Evolutionary conservation across 345 rosid genomes (phyloP).

Genomic region (Pistacia atlantica): DNA sequence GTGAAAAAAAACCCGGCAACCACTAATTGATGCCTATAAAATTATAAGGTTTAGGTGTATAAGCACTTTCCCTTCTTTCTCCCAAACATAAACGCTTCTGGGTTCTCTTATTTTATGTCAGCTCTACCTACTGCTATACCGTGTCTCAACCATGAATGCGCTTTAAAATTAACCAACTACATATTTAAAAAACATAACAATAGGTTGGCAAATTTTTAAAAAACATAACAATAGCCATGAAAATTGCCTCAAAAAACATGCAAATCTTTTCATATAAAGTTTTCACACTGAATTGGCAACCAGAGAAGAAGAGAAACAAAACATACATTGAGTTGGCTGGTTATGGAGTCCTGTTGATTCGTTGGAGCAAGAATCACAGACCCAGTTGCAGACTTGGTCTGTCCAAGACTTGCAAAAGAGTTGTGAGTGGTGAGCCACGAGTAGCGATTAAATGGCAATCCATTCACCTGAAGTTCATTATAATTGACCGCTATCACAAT

Average conservation of each 20-base stretch:
- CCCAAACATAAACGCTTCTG: too few relatives aligned
- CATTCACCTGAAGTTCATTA: constrained; percentile 44
- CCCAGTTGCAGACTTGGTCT: constrained; percentile 59
- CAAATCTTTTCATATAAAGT: background rate
- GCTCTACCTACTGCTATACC: too few relatives aligned
- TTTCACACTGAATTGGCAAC: background rate
- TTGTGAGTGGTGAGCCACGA: constrained; percentile 97
- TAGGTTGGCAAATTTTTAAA: too few relatives aligned
- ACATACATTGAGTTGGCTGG: constrained; percentile 73
- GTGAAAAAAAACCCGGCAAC: background rate
- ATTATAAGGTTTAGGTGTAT: background rate
- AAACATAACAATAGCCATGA: background rate
- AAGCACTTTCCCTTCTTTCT: background rate
- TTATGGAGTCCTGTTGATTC: constrained; percentile 84
- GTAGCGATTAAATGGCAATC: constrained; percentile 77
- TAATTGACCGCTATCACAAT: background rate
- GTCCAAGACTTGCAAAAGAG: constrained; percentile 55
- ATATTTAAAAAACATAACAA: background rate
- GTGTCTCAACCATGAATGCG: too few relatives aligned
- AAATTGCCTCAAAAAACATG: background rate
- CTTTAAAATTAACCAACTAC: too few relatives aligned
- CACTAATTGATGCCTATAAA: background rate
- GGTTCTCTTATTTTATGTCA: too few relatives aligned
- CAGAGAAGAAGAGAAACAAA: constrained; percentile 6
- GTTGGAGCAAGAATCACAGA: constrained; percentile 54